These are phyloP conservation scores for Cenococcum geophilum DNA, from an alignment of 495 filamentous ascomycete species.

Conservation along the genomic window DNA sequence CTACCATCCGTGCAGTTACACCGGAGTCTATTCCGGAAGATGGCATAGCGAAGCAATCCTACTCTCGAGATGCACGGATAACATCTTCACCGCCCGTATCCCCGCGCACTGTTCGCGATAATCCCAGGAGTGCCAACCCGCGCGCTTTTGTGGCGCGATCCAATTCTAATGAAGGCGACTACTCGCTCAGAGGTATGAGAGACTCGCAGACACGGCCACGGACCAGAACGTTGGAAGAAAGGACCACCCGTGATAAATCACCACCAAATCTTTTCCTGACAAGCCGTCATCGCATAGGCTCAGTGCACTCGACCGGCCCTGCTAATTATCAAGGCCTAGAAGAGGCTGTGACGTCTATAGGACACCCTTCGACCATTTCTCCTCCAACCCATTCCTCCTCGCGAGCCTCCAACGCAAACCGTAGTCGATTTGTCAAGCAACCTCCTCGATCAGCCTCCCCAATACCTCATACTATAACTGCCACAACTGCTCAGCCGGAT, in stretches of 20 bases:
- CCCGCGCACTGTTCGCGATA: slow-evolving; percentile 16
- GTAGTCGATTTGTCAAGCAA: slow-evolving; percentile 27
- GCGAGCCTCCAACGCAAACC: slow-evolving; percentile 22
- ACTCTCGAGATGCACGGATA: slow-evolving; percentile 8
- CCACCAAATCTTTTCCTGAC: slow-evolving; percentile 31
- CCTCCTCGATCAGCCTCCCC: slow-evolving; percentile 25
- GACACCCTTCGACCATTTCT: slow-evolving; percentile 28
- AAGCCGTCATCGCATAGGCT: slow-evolving; percentile 39
- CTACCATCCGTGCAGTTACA: slow-evolving; percentile 34
- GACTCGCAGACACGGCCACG: slow-evolving; percentile 33
- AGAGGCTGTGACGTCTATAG: slow-evolving; percentile 31
- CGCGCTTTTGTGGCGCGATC: slow-evolving; percentile 26
- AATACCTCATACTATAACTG: slow-evolving; percentile 16
- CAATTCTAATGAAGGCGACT: slow-evolving; percentile 29
- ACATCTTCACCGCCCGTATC: slow-evolving; percentile 22
- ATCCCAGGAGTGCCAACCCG: slow-evolving; percentile 19
- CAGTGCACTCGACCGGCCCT: slow-evolving; percentile 32
- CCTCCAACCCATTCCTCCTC: slow-evolving; percentile 21
- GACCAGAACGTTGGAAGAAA: slow-evolving; percentile 41
- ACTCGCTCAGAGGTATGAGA: slow-evolving; percentile 17
- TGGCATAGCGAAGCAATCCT: slow-evolving; percentile 12
- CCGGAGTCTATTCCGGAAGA: slow-evolving; percentile 34
- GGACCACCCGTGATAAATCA: slow-evolving; percentile 31
- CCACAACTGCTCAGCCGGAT: slow-evolving; percentile 29
- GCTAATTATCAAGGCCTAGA: slow-evolving; percentile 30